These are phyloP conservation scores for Biscogniauxia sp. DNA, from an alignment of 2,329 filamentous ascomycete genomes.

Conservation along the genomic window DNA sequence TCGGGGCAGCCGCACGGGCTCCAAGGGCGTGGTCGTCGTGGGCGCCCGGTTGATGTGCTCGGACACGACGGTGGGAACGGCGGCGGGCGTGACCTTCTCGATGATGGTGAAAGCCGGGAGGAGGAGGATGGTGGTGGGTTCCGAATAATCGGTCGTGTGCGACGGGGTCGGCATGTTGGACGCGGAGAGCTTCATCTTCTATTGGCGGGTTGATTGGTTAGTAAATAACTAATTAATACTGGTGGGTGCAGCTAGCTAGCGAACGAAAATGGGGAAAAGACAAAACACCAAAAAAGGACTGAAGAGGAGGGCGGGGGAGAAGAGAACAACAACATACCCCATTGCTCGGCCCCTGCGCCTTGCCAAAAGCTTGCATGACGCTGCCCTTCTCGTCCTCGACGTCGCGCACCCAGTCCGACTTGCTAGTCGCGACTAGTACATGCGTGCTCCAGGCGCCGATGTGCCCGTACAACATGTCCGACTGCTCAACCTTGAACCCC, in stretches of 20 bases:
- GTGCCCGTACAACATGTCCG: constrained; percentile 78
- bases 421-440: constrained; percentile 88
- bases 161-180: constrained; percentile 84
- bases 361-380: constrained; percentile 73
- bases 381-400: constrained; percentile 84
- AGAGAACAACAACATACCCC: constrained; percentile 52
- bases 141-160: constrained; percentile 58
- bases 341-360: constrained; percentile 58
- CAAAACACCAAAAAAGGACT: too few relatives aligned
- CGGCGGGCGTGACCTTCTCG: constrained; percentile 76
- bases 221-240: too few relatives aligned
- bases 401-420: constrained; percentile 90
- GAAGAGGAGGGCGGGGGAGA: too few relatives aligned
- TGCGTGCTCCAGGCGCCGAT: constrained; percentile 89
- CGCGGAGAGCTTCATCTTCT: constrained; percentile 87
- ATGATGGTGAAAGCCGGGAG: constrained; percentile 82
- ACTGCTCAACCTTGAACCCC: constrained; percentile 69
- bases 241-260: too few relatives aligned
- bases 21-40: constrained; percentile 68
- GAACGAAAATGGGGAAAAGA: too few relatives aligned
- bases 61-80: constrained; percentile 69
- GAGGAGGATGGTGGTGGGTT: constrained; percentile 76
- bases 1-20: constrained; percentile 36
- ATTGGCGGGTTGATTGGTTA: constrained; percentile 1
- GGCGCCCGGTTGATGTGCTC: constrained; percentile 68